These are phyloP conservation scores for Pseudozyma tsukubaensis DNA, from an alignment of 1,284 basidiomycete genomes.

Conservation along the genomic window DNA sequence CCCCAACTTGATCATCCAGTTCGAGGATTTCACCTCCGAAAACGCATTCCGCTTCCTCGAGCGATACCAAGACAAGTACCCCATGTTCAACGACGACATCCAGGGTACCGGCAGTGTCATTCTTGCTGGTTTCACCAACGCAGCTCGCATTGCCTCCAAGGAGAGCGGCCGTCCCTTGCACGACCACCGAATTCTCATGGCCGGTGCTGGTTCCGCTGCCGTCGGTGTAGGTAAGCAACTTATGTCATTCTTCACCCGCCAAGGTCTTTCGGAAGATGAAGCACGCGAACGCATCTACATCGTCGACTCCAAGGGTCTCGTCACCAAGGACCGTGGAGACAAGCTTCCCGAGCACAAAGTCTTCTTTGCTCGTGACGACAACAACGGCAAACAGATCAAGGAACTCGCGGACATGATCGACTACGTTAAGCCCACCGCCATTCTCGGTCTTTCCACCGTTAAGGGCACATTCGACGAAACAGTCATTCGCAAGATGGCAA, in stretches of 20 bases:
- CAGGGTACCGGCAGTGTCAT: slow-evolving; percentile 77
- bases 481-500: slow-evolving; percentile 84
- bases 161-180: slow-evolving; percentile 78
- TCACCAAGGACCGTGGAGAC: slow-evolving; percentile 65
- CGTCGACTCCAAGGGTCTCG: slow-evolving; percentile 66
- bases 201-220: slow-evolving; percentile 87
- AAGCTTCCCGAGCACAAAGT: slow-evolving; percentile 63
- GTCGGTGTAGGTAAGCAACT: slow-evolving; percentile 74
- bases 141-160: slow-evolving; percentile 80
- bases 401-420: slow-evolving; percentile 81
- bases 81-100: slow-evolving; percentile 81
- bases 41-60: slow-evolving; percentile 67
- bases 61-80: slow-evolving; percentile 64
- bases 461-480: slow-evolving; percentile 82
- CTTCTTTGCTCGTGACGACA: slow-evolving; percentile 65
- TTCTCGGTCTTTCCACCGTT: slow-evolving; percentile 90
- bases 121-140: slow-evolving; percentile 88
- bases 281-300: slow-evolving; percentile 65
- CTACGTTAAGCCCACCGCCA: slow-evolving; percentile 88
- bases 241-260: slow-evolving; percentile 63
- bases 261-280: slow-evolving; percentile 63
- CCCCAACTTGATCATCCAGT: slow-evolving; percentile 87
- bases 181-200: slow-evolving; percentile 88
- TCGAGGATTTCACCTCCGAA: slow-evolving; percentile 74
- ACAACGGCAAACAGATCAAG: slow-evolving; percentile 61